Percentiles rank a stretch among this genome's conserved stretches.
Conservation (phyloP, 345 rosid genomes). For the Pistacia integerrima region DNA sequence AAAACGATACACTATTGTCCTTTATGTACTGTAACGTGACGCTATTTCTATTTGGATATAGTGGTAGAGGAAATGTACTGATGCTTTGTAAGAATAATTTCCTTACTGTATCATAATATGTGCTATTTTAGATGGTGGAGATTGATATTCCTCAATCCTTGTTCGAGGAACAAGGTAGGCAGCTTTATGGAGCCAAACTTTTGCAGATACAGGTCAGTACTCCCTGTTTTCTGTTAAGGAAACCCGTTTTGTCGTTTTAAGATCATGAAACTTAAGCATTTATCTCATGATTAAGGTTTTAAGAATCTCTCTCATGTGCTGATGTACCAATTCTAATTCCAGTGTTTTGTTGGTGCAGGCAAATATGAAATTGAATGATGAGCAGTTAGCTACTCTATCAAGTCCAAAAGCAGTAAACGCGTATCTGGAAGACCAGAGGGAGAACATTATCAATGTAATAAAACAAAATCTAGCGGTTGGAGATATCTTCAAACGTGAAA, state of each 20-base stretch:
- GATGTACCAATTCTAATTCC: slow-evolving; percentile 7
- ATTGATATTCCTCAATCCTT: slow-evolving; percentile 82
- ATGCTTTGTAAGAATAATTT: background rate
- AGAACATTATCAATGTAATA: slow-evolving; percentile 57
- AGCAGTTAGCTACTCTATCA: slow-evolving; percentile 75
- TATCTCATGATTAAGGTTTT: background rate
- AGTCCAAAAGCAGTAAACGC: slow-evolving; percentile 83
- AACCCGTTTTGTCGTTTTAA: background rate
- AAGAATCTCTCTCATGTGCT: background rate
- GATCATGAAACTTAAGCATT: background rate
- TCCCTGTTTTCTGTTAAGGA: background rate
- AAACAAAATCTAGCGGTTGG: slow-evolving; percentile 80
- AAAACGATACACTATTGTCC: background rate
- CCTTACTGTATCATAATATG: background rate
- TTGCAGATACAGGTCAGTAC: slow-evolving; percentile 74
- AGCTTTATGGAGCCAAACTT: slow-evolving; percentile 88
- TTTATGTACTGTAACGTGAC: background rate
- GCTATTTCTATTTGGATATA: too few species aligned
- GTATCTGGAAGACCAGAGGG: slow-evolving; percentile 70
- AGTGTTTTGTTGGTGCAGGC: slow-evolving; percentile 48
- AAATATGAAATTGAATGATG: slow-evolving; percentile 67
- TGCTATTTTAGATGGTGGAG: slow-evolving; percentile 73
- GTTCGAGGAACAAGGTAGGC: slow-evolving; percentile 96
- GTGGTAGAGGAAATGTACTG: background rate
- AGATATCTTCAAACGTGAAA: slow-evolving; percentile 78